These are phyloP conservation scores for Rhodamnia argentea DNA, from an alignment of 345 rosid genomes.

Conservation along the genomic window DNA sequence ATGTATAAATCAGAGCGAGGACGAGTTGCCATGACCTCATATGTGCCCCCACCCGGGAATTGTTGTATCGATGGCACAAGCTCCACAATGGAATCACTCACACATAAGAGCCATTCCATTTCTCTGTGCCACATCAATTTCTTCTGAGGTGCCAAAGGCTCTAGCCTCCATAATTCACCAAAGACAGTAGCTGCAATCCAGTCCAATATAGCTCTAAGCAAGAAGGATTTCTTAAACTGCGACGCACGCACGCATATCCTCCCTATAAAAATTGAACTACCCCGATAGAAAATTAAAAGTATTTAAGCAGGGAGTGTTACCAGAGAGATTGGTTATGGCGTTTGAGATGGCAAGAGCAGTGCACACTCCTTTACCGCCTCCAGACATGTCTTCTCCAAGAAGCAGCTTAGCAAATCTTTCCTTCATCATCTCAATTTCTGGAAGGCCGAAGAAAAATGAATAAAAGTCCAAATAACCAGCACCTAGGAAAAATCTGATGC, in stretches of 20 bases:
- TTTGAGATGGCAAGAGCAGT: constrained; percentile 97
- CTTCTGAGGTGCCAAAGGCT: constrained; percentile 74
- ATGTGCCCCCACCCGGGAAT: constrained; percentile 86
- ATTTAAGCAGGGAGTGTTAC: constrained; percentile 15
- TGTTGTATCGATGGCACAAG: constrained; percentile 89
- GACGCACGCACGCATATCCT: not conserved
- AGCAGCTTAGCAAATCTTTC: constrained; percentile 97
- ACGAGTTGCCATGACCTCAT: constrained; percentile 84
- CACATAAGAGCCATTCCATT: constrained; percentile 91
- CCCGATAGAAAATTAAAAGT: not conserved
- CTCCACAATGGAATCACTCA: constrained; percentile 93
- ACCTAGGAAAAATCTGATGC: not conserved
- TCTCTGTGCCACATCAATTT: constrained; percentile 93
- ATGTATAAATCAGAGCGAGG: constrained; percentile 82
- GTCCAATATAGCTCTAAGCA: not conserved
- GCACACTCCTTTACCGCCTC: constrained; percentile 97
- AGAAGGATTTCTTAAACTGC: not conserved
- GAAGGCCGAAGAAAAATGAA: not conserved
- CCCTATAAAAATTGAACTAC: not conserved
- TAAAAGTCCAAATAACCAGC: not conserved
- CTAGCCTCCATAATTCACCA: constrained; percentile 93
- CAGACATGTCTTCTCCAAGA: constrained; percentile 98
- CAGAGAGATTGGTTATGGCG: constrained; percentile 97
- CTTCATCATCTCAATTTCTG: constrained; percentile 94
- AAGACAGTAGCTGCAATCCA: constrained; percentile 70